Evolutionary conservation across 2,329 filamentous ascomycete species (phyloP).

Genomic region (Calcarisporium arbuscula): DNA sequence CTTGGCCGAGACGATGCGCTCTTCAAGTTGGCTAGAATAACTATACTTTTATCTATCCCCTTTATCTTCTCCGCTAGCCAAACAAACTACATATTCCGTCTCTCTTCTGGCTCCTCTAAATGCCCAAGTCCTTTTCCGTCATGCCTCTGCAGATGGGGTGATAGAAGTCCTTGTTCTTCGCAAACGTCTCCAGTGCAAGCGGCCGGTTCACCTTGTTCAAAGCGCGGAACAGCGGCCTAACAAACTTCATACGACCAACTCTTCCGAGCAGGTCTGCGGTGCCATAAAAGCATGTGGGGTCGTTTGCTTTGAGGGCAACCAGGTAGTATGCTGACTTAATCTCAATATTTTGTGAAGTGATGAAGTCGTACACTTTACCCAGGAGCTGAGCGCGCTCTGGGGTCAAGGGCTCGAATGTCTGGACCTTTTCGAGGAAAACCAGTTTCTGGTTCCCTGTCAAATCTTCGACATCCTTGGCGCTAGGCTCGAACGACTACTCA

Average conservation of each 20-base stretch:
- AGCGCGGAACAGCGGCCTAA: conserved; percentile 73
- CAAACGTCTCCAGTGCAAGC: conserved; percentile 75
- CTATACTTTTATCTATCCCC: not conserved
- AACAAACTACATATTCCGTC: no score
- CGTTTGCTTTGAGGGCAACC: conserved; percentile 70
- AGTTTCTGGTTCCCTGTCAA: conserved; percentile 86
- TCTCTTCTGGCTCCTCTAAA: conserved; percentile 13
- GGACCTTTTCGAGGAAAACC: conserved; percentile 79
- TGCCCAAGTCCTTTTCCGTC: conserved; percentile 75
- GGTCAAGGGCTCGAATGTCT: conserved; percentile 56
- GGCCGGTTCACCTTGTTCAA: conserved; percentile 68
- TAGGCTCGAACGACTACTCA: conserved; percentile 54
- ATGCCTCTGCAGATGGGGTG: conserved; percentile 86
- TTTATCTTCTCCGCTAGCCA: not conserved
- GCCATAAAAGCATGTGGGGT: conserved; percentile 61
- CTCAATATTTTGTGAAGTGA: conserved; percentile 77
- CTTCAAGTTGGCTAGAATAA: conserved; percentile 35
- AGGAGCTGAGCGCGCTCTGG: conserved; percentile 62
- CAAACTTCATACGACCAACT: conserved; percentile 96
- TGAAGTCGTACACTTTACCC: conserved; percentile 67
- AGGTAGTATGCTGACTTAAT: conserved; percentile 74
- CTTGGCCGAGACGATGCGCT: conserved; percentile 41
- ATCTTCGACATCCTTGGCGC: conserved; percentile 58
- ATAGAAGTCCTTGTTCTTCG: conserved; percentile 86
- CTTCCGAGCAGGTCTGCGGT: conserved; percentile 69